Percentiles rank a stretch among this genome's conserved stretches.
phyloP scores from a whole-genome alignment of 1,284 basidiomycete species.

The Inonotus obliquus region DNA sequence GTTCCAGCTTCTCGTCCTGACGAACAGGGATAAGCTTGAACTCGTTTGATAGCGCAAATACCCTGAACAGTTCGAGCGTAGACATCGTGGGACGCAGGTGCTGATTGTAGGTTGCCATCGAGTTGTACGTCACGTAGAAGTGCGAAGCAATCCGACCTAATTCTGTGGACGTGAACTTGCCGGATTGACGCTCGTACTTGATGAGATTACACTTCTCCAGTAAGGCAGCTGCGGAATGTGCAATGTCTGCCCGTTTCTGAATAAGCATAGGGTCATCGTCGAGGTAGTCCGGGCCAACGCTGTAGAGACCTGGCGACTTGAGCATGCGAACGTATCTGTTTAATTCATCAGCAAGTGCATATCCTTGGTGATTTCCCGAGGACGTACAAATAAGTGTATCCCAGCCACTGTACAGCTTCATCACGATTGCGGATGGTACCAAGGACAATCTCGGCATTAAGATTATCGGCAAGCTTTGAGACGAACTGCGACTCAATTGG shows the following conservation, averaged over 20 bases:
- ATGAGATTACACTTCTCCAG: slow-evolving; percentile 93
- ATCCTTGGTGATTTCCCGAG: slow-evolving; percentile 4
- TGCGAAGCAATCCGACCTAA: slow-evolving; percentile 94
- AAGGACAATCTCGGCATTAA: slow-evolving; percentile 97
- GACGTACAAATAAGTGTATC: slow-evolving; percentile 90
- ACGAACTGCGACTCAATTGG: slow-evolving; percentile 98
- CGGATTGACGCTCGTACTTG: slow-evolving; percentile 89
- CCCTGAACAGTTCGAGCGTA: slow-evolving; percentile 88
- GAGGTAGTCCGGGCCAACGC: slow-evolving; percentile 87
- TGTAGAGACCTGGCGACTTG: slow-evolving; percentile 84
- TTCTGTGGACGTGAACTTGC: slow-evolving; percentile 88
- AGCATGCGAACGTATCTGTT: slow-evolving; percentile 93
- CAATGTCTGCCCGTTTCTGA: slow-evolving; percentile 93
- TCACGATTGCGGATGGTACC: slow-evolving; percentile 95
- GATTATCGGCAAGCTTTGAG: slow-evolving; percentile 87
- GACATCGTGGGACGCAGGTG: slow-evolving; percentile 88
- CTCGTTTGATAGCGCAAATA: slow-evolving; percentile 96
- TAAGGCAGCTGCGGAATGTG: slow-evolving; percentile 90
- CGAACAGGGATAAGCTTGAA: slow-evolving; percentile 90
- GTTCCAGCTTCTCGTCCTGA: slow-evolving; percentile 74
- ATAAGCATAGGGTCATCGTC: slow-evolving; percentile 82
- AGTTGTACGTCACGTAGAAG: slow-evolving; percentile 95
- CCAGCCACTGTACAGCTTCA: slow-evolving; percentile 97
- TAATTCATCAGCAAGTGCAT: not conserved
- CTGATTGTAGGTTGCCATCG: slow-evolving; percentile 97